These are phyloP conservation scores for Phialocephala sp. DNA, from an alignment of 2,329 filamentous ascomycete genomes.

Conservation along the genomic window DNA sequence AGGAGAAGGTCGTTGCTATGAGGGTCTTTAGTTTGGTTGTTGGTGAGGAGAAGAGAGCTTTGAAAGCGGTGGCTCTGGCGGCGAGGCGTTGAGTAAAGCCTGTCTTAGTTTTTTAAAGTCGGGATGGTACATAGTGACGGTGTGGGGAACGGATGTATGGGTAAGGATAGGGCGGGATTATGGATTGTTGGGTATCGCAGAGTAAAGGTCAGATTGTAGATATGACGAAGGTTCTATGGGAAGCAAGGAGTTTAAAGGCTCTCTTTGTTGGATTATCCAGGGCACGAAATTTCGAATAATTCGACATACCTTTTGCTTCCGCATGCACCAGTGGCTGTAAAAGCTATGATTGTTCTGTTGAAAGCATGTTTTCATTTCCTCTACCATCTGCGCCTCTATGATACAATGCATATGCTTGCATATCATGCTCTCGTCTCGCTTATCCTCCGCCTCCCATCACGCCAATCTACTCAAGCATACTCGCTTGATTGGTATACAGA, in stretches of 20 bases:
- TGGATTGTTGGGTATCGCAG: not conserved
- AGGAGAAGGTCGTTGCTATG: constrained; percentile 42
- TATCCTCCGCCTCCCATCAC: not conserved
- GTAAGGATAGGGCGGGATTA: not conserved
- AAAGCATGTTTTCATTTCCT: constrained; percentile 23
- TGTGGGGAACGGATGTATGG: not conserved
- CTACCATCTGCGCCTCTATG: constrained; percentile 36
- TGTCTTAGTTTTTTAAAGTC: not conserved
- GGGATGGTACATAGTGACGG: not conserved
- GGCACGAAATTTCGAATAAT: not conserved
- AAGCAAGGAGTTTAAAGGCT: constrained; percentile 6
- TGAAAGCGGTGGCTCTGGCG: constrained; percentile 14
- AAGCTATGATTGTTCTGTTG: constrained; percentile 3
- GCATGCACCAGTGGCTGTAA: not conserved
- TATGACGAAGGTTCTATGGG: not conserved
- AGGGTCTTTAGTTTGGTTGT: constrained; percentile 40
- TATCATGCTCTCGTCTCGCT: constrained; percentile 19
- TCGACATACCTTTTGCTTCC: not conserved
- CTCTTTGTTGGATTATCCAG: not conserved
- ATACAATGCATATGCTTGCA: constrained; percentile 35
- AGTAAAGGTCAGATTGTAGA: constrained; percentile 6
- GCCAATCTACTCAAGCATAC: constrained; percentile 75
- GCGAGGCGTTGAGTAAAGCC: constrained; percentile 6
- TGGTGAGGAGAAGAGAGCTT: constrained; percentile 36
- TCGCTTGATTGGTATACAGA: constrained; percentile 96